A percentile compares a stretch with the other conserved stretches of the same genome.
Conservation (phyloP, 176 grass and related monocot genomes). For the Paspalum vaginatum region DNA sequence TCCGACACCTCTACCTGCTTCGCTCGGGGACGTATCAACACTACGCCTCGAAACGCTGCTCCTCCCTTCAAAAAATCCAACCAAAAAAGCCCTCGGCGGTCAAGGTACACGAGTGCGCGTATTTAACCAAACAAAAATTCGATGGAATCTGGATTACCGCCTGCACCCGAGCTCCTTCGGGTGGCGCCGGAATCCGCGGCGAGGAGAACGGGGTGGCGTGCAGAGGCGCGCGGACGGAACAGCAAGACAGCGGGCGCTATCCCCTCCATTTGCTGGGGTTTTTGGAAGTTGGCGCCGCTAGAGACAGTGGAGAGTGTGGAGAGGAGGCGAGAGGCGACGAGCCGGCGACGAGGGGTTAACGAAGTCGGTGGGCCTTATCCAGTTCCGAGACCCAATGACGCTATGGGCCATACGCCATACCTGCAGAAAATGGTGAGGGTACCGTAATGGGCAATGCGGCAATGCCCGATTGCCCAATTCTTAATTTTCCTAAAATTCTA, state of each 20-base stretch:
- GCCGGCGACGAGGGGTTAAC: background rate
- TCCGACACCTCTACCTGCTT: constrained; percentile 32
- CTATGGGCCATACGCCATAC: no score
- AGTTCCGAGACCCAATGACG: no score
- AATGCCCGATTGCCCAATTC: no score
- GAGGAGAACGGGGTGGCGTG: background rate
- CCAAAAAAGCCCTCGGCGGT: constrained; percentile 1
- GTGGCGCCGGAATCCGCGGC: constrained; percentile 9
- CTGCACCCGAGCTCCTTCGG: constrained; percentile 3
- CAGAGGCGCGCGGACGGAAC: constrained; percentile 15
- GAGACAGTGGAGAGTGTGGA: background rate
- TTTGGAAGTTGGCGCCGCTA: constrained; percentile 9
- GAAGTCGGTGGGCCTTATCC: background rate
- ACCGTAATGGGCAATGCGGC: no score
- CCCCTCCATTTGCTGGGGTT: constrained; percentile 49
- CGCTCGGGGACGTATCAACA: constrained; percentile 33
- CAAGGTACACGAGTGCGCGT: background rate
- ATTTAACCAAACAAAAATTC: background rate
- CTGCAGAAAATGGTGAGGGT: no score
- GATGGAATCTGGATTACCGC: constrained; percentile 19
- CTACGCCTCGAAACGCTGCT: constrained; percentile 13
- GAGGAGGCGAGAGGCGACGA: constrained; percentile 5
- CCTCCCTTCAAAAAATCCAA: constrained; percentile 30
- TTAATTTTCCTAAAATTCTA: no score
- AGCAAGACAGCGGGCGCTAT: constrained; percentile 18